Percentiles rank a stretch among this genome's conserved stretches.
These are phyloP conservation scores for Hypericum androsaemum DNA, from an alignment of 345 rosid genomes.

Conservation along the genomic window DNA sequence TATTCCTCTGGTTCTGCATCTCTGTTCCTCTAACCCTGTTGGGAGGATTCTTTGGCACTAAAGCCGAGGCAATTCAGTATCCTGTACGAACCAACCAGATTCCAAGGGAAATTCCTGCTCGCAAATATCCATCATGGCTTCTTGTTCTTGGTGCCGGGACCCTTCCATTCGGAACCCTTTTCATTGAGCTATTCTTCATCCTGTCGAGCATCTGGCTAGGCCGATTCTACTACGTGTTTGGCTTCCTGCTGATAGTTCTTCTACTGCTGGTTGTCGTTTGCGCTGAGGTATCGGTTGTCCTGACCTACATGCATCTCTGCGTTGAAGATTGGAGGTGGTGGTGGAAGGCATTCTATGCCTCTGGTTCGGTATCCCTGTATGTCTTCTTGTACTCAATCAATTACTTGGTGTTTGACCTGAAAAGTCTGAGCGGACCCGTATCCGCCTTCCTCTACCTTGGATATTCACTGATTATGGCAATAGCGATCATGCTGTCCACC, in stretches of 20 bases:
- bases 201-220: slow-evolving; percentile 8
- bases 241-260: slow-evolving; percentile 7
- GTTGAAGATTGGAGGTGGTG: slow-evolving; percentile 1
- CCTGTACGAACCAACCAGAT: slow-evolving; percentile 7
- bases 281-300: not conserved
- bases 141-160: slow-evolving; percentile 1
- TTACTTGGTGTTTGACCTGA: slow-evolving; percentile 3
- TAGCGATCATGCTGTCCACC: not conserved
- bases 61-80: slow-evolving; percentile 1
- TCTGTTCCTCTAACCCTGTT: slow-evolving; percentile 1
- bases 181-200: slow-evolving; percentile 9
- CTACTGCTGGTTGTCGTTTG: slow-evolving; percentile 1
- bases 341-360: slow-evolving; percentile 2
- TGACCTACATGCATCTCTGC: slow-evolving; percentile 1
- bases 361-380: not conserved
- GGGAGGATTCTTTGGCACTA: slow-evolving; percentile 2
- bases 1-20: slow-evolving; percentile 1
- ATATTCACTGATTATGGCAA: not conserved
- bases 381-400: not conserved
- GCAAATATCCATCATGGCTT: slow-evolving; percentile 7
- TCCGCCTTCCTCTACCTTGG: not conserved
- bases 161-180: slow-evolving; percentile 7
- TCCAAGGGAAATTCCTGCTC: slow-evolving; percentile 5
- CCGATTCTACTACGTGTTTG: not conserved
- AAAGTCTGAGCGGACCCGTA: not conserved